Percentiles rank a stretch among this genome's conserved stretches.
Evolutionary conservation across 2,329 filamentous ascomycete genomes (phyloP).

Genomic region (Coniella lustricola): DNA sequence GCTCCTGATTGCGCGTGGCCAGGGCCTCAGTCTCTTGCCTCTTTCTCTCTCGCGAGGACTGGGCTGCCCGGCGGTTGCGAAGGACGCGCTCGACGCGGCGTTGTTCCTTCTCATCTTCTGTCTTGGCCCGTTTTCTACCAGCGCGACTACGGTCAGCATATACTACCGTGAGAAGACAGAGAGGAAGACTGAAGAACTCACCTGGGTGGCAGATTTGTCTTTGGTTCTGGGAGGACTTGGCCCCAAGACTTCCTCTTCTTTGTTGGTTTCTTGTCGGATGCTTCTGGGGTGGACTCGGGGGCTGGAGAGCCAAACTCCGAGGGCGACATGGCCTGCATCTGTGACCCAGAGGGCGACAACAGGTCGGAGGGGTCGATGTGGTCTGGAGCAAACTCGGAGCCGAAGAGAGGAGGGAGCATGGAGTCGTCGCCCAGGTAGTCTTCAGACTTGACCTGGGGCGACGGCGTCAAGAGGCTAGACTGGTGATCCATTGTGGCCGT

Average conservation of each 20-base stretch:
- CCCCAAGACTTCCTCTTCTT: conserved; percentile 99
- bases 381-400: conserved; percentile 21
- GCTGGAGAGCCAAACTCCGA: conserved; percentile 15
- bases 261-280: conserved; percentile 54
- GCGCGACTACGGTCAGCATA: conserved; percentile 22
- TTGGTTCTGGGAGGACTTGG: conserved; percentile 90
- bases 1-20: conserved; percentile 65
- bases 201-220: conserved; percentile 91
- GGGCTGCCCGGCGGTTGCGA: conserved; percentile 88
- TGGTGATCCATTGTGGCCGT: conserved; percentile 18
- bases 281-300: conserved; percentile 15
- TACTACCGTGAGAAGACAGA: neutral
- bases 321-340: conserved; percentile 1
- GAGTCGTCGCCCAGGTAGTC: conserved; percentile 46
- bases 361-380: conserved; percentile 40
- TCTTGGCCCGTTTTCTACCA: conserved; percentile 88
- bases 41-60: conserved; percentile 94
- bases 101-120: conserved; percentile 97
- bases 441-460: conserved; percentile 45
- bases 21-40: conserved; percentile 80
- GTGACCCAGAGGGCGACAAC: conserved; percentile 3
- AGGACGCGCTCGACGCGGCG: conserved; percentile 94
- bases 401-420: conserved; percentile 43
- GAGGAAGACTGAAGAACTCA: conserved; percentile 32
- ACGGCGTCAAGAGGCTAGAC: conserved; percentile 23